Evolutionary conservation across 192 early-diverging fungal genomes (phyloP).

Genomic region (Dimargaris xerosporica): DNA sequence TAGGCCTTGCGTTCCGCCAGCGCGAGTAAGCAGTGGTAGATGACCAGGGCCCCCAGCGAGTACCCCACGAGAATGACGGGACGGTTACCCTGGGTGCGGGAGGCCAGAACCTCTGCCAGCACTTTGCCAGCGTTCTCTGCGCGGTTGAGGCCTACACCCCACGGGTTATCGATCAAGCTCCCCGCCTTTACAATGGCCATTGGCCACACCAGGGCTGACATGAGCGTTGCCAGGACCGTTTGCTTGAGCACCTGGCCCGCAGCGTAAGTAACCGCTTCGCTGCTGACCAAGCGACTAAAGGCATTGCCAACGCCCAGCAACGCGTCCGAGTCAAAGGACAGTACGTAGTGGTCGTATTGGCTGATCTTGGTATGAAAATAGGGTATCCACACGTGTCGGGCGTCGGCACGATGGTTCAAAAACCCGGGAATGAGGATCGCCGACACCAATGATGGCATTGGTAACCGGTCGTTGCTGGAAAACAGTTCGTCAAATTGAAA

Average conservation of each 20-base stretch:
- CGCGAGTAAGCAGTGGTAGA: constrained; percentile 53
- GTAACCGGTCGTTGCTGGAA: background rate
- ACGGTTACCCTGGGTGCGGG: constrained; percentile 34
- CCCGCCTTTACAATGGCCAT: constrained; percentile 25
- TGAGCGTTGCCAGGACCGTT: constrained; percentile 22
- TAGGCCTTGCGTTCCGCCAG: constrained; percentile 27
- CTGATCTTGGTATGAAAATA: constrained; percentile 16
- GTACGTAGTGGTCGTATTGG: constrained; percentile 27
- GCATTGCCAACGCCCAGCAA: constrained; percentile 26
- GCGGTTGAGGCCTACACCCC: constrained; percentile 46
- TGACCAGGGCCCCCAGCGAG: constrained; percentile 50
- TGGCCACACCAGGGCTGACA: constrained; percentile 28
- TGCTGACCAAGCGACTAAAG: constrained; percentile 22
- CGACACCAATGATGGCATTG: constrained; percentile 23
- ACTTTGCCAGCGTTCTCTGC: constrained; percentile 47
- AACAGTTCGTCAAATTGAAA: constrained; percentile 22
- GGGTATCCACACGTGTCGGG: constrained; percentile 18
- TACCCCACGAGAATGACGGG: constrained; percentile 57
- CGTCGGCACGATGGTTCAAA: constrained; percentile 18
- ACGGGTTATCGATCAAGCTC: constrained; percentile 53
- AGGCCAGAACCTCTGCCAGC: constrained; percentile 26
- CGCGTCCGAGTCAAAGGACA: constrained; percentile 31
- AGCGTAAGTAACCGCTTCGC: constrained; percentile 24
- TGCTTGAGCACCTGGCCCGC: constrained; percentile 26
- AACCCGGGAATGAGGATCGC: constrained; percentile 33